Percentiles rank a stretch among this genome's conserved stretches.
These are phyloP conservation scores for Solanum commersonii DNA, from an alignment of 257 asterid genomes.

Conservation along the genomic window DNA sequence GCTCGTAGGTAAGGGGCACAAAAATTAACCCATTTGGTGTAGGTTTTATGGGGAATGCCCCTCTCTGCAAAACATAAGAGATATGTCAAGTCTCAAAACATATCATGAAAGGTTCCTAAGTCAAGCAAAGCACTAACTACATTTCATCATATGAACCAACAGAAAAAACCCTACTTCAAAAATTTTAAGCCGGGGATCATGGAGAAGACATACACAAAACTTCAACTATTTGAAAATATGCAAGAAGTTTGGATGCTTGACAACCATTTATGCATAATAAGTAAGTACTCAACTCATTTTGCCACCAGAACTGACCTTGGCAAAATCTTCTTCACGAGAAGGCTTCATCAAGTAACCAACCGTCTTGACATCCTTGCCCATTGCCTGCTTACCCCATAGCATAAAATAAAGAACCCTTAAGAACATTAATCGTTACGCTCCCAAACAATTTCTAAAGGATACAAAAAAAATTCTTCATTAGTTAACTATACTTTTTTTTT, in stretches of 20 bases:
- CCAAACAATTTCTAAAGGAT: background rate
- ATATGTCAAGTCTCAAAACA: background rate
- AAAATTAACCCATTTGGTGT: slow-evolving; percentile 72
- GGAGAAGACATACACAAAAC: background rate
- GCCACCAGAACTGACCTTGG: slow-evolving; percentile 40
- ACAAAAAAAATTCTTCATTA: background rate
- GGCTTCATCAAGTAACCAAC: slow-evolving; percentile 92
- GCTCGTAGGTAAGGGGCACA: slow-evolving; percentile 65
- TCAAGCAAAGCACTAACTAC: background rate
- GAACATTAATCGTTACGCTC: background rate
- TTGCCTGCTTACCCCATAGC: slow-evolving; percentile 37
- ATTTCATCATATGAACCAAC: background rate
- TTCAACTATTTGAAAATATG: background rate
- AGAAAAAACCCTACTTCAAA: background rate
- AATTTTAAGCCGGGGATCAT: background rate
- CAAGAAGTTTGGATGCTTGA: background rate
- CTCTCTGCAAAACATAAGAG: slow-evolving; percentile 60
- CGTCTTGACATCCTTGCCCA: slow-evolving; percentile 33
- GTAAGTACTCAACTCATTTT: background rate
- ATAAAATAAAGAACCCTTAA: slow-evolving; percentile 1
- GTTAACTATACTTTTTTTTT: background rate
- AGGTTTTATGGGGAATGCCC: slow-evolving; percentile 79
- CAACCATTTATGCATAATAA: background rate
- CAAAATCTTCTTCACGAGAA: slow-evolving; percentile 96
- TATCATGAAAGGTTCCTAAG: background rate